Evolutionary conservation across 306 rosid species (phyloP).

Genomic region (Astragalus glycyphyllos): DNA sequence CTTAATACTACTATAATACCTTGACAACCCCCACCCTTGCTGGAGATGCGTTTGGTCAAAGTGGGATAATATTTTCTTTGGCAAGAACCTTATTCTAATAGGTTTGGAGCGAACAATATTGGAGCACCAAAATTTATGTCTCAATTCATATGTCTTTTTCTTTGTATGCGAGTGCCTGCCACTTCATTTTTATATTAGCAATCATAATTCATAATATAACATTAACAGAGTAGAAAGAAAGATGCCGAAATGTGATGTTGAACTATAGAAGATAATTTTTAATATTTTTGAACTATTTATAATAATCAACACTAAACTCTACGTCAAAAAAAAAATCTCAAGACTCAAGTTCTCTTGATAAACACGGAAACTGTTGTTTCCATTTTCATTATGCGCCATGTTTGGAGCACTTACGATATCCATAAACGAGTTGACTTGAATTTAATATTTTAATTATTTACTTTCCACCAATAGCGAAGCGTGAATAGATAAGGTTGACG

Average conservation of each 20-base stretch:
- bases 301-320: too few species aligned
- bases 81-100: slow-evolving; percentile 3
- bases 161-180: slow-evolving; percentile 30
- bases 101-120: slow-evolving; percentile 4
- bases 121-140: slow-evolving; percentile 9
- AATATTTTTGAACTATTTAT: too few species aligned
- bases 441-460: slow-evolving; percentile 1
- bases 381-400: slow-evolving; percentile 45
- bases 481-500: slow-evolving; percentile 37
- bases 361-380: slow-evolving; percentile 37
- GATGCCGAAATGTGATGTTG: slow-evolving; percentile 30
- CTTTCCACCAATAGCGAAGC: slow-evolving; percentile 19
- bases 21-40: slow-evolving; percentile 33
- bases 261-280: slow-evolving; percentile 45
- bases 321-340: too few species aligned
- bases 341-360: too few species aligned
- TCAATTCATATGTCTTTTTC: not conserved
- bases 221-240: slow-evolving; percentile 18
- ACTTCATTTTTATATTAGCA: slow-evolving; percentile 33
- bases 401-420: slow-evolving; percentile 43
- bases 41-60: slow-evolving; percentile 29
- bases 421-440: slow-evolving; percentile 49
- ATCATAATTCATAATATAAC: not conserved
- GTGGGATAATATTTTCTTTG: slow-evolving; percentile 43
- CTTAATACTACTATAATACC: not conserved